Base-by-base conservation (phyloP, 139 green algal species). In the Asterochloris erici region DNA sequence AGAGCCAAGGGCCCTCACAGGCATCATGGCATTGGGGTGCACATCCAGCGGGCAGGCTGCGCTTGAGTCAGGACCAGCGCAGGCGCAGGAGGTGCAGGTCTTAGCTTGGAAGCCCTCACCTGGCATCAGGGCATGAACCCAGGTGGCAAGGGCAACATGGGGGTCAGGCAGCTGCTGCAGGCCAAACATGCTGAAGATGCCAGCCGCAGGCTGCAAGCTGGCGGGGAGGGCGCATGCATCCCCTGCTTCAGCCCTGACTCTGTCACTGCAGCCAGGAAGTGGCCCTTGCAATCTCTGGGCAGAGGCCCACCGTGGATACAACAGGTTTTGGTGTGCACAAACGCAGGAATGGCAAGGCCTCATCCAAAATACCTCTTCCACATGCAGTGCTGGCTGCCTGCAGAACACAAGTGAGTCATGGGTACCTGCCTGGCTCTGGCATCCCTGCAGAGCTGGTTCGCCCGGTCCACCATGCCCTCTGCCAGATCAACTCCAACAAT, bases 101-200 rank as follows among this genome's bases (percentile, higher is more conserved):
- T 12, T 4, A 21, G 21, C 17, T 26, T 71, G 17, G 66, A 24
- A 38, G 16, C 23, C 47, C 79, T 54, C 17, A 85, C 84, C 80
- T 80, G 80, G 84, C 29, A 14, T 24, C 13, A 87, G 74, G 12
- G 68, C 29, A 0, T 23, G 26, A 9, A 75, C 81, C 84, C 84
- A 87, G 47, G 74, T 80, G 29, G 84, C 84, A 60, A 87, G 74
- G 23, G 73, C 81, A 12, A 68, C 17, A 10, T 71, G 61, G 1
- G 81, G 74, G 11, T 82, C 26, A 24, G 84, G 84, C 79, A 87
- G 82, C 75, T 87, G 84, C 76, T 87, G 84, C 81, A 87, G 84
- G 4, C 84, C 84, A 80, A 87, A 87, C 68, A 85, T n/a, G 4
- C 75, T 83, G 15, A 87, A 73, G 12, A 87, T 75, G 27, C 81